Evolutionary conservation across 352 stramenopile species (phyloP).

Genomic region (Bremia lactucae): DNA sequence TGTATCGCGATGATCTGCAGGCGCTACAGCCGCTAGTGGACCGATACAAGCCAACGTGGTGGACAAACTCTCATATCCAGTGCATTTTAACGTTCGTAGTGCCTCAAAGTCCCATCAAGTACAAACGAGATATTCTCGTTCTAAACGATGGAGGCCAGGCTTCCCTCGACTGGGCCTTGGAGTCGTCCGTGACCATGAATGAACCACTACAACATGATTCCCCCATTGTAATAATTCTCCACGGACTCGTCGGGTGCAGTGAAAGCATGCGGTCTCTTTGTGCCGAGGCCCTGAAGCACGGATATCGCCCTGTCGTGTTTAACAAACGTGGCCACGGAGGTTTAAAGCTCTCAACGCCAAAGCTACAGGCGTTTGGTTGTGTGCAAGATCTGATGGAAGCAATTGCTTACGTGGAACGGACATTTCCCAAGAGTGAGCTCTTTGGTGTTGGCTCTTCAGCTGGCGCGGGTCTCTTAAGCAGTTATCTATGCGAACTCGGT

Average conservation of each 20-base stretch:
- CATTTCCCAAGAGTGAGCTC: conserved; percentile 36
- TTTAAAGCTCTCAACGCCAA: conserved; percentile 44
- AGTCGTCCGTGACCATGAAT: conserved; percentile 16
- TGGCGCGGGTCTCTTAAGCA: conserved; percentile 55
- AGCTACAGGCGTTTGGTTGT: conserved; percentile 63
- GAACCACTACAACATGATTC: conserved; percentile 15
- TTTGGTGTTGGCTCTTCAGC: conserved; percentile 70
- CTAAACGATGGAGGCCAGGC: conserved; percentile 54
- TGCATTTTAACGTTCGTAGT: conserved; percentile 63
- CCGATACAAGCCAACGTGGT: conserved; percentile 59
- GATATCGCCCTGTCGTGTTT: conserved; percentile 73
- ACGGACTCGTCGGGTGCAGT: conserved; percentile 62
- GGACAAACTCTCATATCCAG: conserved; percentile 65
- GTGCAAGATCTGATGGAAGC: conserved; percentile 44
- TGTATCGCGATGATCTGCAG: conserved; percentile 14
- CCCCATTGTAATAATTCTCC: conserved; percentile 55
- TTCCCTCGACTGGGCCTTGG: conserved; percentile 55
- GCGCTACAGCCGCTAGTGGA: conserved; percentile 38
- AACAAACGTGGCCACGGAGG: conserved; percentile 78
- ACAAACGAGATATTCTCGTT: conserved; percentile 45
- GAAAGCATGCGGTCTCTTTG: conserved; percentile 50
- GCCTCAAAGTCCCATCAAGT: conserved; percentile 39
- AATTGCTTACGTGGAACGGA: conserved; percentile 35
- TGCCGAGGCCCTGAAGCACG: conserved; percentile 40
- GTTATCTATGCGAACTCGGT: conserved; percentile 60